Evolutionary conservation across 75 land plant genomes (phyloP), one percentile per base, ranked within the genome.

Genomic region (Cryptomeria japonica): DNA sequence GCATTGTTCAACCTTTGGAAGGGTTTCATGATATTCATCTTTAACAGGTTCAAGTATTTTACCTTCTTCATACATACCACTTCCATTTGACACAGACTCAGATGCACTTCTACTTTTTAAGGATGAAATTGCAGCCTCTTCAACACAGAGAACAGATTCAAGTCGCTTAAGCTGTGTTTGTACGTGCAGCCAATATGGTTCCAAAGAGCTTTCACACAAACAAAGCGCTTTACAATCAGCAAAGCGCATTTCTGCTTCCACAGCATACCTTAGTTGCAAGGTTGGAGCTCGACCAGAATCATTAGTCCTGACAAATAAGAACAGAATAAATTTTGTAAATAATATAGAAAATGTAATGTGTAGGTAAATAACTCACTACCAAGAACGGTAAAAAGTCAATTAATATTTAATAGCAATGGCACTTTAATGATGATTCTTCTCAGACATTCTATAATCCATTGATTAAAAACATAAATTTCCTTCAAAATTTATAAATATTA

Each of bases 191-290:
- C 96, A 97, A 87, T 94, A 94, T 32, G 93, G 92, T 64, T 91
- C 91, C 80, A 92, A 86, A 16, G 94, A 86, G 87, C 91, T 83
- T 58, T 93, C 94, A 90, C 88, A 90, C 37, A 93, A 56, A 41
- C 89, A 86, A 51, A 97, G 92, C 44, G 94, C 92, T 87, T 88
- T 95, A 80, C 96, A 89, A 86, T 96, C 99, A 75, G 92, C 91
- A 41, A 96, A 91, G 56, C 98, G 91, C 37, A 93, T 87, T 41
- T 96, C 97, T 93, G 93, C 86, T 84, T 94, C 95, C 83, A 87
- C 70, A 14, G 80, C 86, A 73, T 77, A 92, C 77, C 90, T 92
- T 68, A 78, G 86, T 18, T 42, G 83, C 89, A 61, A 68, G 39
- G 87, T 89, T 51, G 87, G 86, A 53, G 86, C 88, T 61, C 36